Conservation (phyloP, 1,284 basidiomycete species). For the Fomitopsis schrenkii region DNA sequence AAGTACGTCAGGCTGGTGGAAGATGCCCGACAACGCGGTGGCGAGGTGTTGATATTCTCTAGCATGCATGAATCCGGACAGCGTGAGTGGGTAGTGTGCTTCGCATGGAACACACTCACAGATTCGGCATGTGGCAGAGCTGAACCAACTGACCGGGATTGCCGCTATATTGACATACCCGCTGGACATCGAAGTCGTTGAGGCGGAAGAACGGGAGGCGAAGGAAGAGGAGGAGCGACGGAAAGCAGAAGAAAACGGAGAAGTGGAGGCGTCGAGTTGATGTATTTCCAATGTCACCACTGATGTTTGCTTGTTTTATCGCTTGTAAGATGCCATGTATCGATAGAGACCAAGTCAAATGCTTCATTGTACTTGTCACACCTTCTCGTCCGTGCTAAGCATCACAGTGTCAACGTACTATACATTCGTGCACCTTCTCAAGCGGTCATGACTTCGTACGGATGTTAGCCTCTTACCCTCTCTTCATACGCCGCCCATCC, state of each 20-base stretch:
- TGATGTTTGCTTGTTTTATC: not conserved
- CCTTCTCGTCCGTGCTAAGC: not conserved
- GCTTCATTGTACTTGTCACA: not conserved
- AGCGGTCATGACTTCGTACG: not conserved
- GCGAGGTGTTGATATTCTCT: slow-evolving; percentile 94
- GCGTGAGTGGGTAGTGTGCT: slow-evolving; percentile 49
- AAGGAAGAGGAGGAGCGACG: slow-evolving; percentile 45
- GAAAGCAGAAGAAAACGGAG: slow-evolving; percentile 27
- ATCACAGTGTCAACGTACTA: not conserved
- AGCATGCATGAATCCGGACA: slow-evolving; percentile 99
- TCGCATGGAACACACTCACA: not conserved
- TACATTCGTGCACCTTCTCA: not conserved
- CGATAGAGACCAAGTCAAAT: not conserved
- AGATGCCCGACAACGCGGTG: slow-evolving; percentile 83
- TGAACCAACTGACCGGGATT: slow-evolving; percentile 93
- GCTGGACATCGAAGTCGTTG: slow-evolving; percentile 91
- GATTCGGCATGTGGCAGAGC: slow-evolving; percentile 47
- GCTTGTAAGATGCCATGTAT: slow-evolving; percentile 1
- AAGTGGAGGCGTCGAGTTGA: not conserved
- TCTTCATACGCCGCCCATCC: slow-evolving; percentile 92
- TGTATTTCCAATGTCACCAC: not conserved
- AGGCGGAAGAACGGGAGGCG: slow-evolving; percentile 75
- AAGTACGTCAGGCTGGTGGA: slow-evolving; percentile 90
- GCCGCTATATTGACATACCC: slow-evolving; percentile 97
- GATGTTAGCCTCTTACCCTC: slow-evolving; percentile 5